Base-by-base conservation (phyloP, 2,329 filamentous ascomycete species). In the Chalaropsis ovoidea region DNA sequence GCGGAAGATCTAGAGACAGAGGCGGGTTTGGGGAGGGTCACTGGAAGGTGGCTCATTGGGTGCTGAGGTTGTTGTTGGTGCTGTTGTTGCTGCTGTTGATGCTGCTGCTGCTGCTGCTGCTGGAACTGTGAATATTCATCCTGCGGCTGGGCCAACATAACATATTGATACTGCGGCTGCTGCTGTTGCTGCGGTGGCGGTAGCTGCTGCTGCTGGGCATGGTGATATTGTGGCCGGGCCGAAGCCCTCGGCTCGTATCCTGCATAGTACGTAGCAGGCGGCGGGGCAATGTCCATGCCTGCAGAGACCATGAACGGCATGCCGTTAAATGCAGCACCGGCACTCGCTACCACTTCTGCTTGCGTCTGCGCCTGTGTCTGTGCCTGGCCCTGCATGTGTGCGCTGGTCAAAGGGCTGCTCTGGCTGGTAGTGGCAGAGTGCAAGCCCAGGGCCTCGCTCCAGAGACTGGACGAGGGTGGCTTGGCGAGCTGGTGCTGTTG, bases 391-490 rank as follows among this genome's bases (percentile, higher is more conserved):
- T 49, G 45, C 13, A 74, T 70, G n/a, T 76, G 74, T 45, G 76
- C 71, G 35, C 75, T 70, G 74, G 81, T 77, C 6, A 79, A 78
- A n/a, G 79, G 79, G 24, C 75, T 75, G 22, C 76, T 72, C 64
- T 79, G 77, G 67, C 75, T 77, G 39, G 73, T 73, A 27, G 65
- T 63, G 27, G 76, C 72, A 62, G 76, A 72, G 68, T 74, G 75
- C 64, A 80, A 72, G 47, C 77, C 75, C 69, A 80, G 80, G 41
- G 70, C 67, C 65, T 74, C 66, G 68, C 71, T 71, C 75, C 77
- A 81, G 65, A 78, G 77, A 64, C 75, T 78, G 67, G 78, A 76
- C 42, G 76, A 77, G 52, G 74, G 74, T n/a, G 80, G 77, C 54
- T 80, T 79, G 10, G 78, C 80, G 43, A 77, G 78, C 64, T 78